phyloP scores from a whole-genome alignment of 2,329 filamentous ascomycete genomes.

The Stemphylium vesicarium region DNA sequence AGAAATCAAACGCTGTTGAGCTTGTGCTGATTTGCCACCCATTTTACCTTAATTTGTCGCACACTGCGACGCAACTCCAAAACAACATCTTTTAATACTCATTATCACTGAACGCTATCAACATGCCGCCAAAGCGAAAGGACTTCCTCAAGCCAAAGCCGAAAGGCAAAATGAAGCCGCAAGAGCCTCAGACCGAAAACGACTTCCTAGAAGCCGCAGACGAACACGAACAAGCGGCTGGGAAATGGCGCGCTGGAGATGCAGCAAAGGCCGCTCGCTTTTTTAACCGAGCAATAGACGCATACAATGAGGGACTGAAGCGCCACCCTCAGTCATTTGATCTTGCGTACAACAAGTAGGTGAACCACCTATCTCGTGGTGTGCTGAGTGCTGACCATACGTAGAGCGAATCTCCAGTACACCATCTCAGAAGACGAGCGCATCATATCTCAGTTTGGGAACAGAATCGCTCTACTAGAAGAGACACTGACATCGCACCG shows the following conservation, averaged over 20 bases:
- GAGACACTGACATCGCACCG: constrained; percentile 69
- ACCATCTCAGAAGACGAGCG: constrained; percentile 72
- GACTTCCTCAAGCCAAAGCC: constrained; percentile 40
- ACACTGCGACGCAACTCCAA: constrained; percentile 1
- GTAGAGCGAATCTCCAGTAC: constrained; percentile 71
- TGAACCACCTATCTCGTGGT: constrained; percentile 1
- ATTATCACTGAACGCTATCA: neutral
- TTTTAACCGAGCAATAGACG: constrained; percentile 68
- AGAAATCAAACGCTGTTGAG: neutral
- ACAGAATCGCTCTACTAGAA: constrained; percentile 62
- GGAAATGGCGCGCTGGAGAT: constrained; percentile 77
- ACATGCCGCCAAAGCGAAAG: constrained; percentile 42
- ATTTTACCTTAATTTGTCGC: neutral
- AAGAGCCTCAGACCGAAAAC: constrained; percentile 67
- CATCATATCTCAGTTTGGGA: constrained; percentile 64
- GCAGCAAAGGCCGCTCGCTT: constrained; percentile 68
- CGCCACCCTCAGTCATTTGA: constrained; percentile 70
- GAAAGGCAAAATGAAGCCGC: constrained; percentile 38
- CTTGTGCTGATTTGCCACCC: constrained; percentile 10
- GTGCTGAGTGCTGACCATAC: constrained; percentile 2
- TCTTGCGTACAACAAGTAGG: constrained; percentile 76
- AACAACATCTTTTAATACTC: neutral
- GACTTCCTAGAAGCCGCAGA: constrained; percentile 73
- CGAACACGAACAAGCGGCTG: constrained; percentile 72
- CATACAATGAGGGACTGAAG: constrained; percentile 68